Evolutionary conservation across 2,329 filamentous ascomycete genomes (phyloP), one percentile per base, ranked within the genome.

Genomic region (Pestalotiopsis sp.): DNA sequence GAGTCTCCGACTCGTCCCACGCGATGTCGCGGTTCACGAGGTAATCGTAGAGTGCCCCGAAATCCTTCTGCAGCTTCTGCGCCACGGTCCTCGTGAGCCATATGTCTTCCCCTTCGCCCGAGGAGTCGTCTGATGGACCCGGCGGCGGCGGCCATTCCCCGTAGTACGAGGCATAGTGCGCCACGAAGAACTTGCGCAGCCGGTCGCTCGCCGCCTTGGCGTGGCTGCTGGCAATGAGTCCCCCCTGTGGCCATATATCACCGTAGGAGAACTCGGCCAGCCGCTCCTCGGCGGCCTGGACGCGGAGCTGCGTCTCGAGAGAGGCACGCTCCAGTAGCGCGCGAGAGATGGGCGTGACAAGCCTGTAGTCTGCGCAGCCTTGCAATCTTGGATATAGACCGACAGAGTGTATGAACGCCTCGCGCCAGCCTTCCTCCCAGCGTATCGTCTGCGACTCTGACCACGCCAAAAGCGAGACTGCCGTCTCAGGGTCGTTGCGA

Each of bases 1-100:
- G 82, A 62, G 87, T 87, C 74, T 91, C 89, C 0, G 85, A 86
- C 23, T 85, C 85, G 67, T 91, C 89, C 89, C 91, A 93, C 0
- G 86, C 76, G 4, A 92, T 85, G 61, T 92, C 88, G 4, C 89
- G 85, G 76, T 93, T 87, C 17, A 93, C 90, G 1, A 93, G 81
- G 70, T 91, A 92, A 73, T 93, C 90, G 73, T 93, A 93, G 1
- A 93, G 80, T 0, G 88, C 87, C 2, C 89, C 88, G 73, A 93
- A 92, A 71, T 93, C 91, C 39, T 82, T 82, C 71, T 91, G 89
- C n/a, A 93, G 76, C 2, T 82, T 82, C 61, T 85, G 83, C 1
- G 85, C 85, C 20, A 92, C 76, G 3, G 83, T 85, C 56, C 91
- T 83, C 4, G 86, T 90, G 13, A 93, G 81, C 90, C 90, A 92